Evolutionary conservation across 164 flowering plant genomes (phyloP).

Genomic region (Vitis amurensis): DNA sequence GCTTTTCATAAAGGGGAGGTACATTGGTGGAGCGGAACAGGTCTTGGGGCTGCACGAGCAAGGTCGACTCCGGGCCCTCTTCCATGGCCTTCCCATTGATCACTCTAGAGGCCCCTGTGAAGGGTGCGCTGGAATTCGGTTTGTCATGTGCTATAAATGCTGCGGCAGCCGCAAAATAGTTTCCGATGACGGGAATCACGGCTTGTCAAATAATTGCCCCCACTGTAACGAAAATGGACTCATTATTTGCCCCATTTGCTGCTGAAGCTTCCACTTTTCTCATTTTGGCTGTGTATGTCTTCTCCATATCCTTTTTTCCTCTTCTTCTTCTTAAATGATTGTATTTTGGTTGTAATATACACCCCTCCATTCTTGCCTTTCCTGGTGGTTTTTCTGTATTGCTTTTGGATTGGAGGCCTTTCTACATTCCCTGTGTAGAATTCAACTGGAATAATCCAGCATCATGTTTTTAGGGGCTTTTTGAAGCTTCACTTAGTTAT

Average conservation of each 20-base stretch:
- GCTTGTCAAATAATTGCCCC: conserved; percentile 18
- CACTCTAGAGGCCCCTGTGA: conserved; percentile 21
- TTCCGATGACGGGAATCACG: conserved; percentile 8
- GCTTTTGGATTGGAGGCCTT: not conserved
- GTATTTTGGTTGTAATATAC: no score
- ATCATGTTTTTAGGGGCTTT: no score
- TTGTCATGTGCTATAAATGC: conserved; percentile 45
- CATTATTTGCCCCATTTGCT: conserved; percentile 39
- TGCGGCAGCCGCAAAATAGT: conserved; percentile 35
- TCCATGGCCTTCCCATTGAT: conserved; percentile 36
- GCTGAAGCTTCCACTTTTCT: conserved; percentile 11
- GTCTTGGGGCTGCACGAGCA: conserved; percentile 44
- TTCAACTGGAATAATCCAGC: not conserved
- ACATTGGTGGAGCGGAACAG: conserved; percentile 63
- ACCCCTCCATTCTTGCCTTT: not conserved
- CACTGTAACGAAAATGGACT: conserved; percentile 57
- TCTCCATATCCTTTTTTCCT: not conserved
- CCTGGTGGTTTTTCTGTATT: not conserved
- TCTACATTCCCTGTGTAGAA: not conserved
- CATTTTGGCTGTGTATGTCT: not conserved
- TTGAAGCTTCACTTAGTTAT: no score
- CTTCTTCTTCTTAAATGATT: not conserved
- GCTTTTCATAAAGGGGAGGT: conserved; percentile 81
- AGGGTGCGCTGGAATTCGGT: conserved; percentile 38
- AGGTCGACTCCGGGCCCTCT: conserved; percentile 36